Evolutionary conservation across 495 filamentous ascomycete genomes (phyloP), one percentile per base, ranked within the genome.

Genomic region (Lindgomyces ingoldianus): DNA sequence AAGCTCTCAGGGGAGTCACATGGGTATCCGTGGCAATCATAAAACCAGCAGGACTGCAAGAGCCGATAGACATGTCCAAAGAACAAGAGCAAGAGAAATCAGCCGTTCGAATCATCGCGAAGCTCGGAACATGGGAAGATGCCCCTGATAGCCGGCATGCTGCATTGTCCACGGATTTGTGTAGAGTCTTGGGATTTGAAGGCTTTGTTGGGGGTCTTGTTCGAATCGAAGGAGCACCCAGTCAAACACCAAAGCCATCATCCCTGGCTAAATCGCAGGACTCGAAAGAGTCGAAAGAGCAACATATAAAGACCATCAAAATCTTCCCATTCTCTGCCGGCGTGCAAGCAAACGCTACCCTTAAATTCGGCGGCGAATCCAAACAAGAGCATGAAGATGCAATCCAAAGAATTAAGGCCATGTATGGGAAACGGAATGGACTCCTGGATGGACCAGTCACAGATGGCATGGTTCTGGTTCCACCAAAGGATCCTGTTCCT

Each of bases 321-420:
- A 75, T 98, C 0, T 89, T 85, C 65, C 95, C 94, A 0, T 96
- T 96, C 65, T 75, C 83, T 9, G 75, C 80, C 1, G 73, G 75
- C 1, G 73, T 78, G 16, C 84, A 82, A 54, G 76, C 82, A 22
- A 78, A 78, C 16, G 81, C 84, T 39, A 88, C 89, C 0, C 77
- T 98, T 19, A 92, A 88, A 70, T 96, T 97, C 71, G 95, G 95
- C 4, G 89, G 91, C 6, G 90, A 96, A 61, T 89, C 90, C 8
- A 89, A 89, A 57, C 82, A 85, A 9, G 88, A 91, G 65, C 78
- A 83, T 46, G 87, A 92, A 73, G 87, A 89, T 64, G 80, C 88
- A 42, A 77, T 80, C 1, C 83, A 80, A 65, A 79, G 79, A 45
- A 77, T 89, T 51, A 73, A 75, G 51, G 77, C 81, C 49, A 78